Evolutionary conservation across 768 basidiomycete genomes (phyloP), one percentile per base, ranked within the genome.

Genomic region (Psilocybe tampanensis): DNA sequence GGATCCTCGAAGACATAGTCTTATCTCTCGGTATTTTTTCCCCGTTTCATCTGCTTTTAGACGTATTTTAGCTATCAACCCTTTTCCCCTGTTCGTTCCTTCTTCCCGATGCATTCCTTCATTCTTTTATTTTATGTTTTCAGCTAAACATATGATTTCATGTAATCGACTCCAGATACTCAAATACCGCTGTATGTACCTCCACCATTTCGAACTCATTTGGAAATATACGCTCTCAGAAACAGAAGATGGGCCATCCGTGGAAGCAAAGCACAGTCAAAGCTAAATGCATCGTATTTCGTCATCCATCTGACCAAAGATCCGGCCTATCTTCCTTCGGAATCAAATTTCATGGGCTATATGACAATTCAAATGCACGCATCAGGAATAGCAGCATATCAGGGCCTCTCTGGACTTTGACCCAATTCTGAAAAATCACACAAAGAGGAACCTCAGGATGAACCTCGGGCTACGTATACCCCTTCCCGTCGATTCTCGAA

Each of bases 1-100:
- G 58, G 75, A 78, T 21, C 85, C 50, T 57, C 60, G 23, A 64
- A 61, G 33, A 56, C 59, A 41, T 56, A 56, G 55, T 39, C 23
- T 17, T 23, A 44, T 55, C 34, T 54, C 55, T 54, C 52, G 44
- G 33, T 51, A 49, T 55, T 42, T 55, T 44, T 19, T 56, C 34
- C 44, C 41, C 49, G 50, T 45, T 43, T 56, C 24, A 49, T 56
- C 41, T 33, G 5, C 19, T 34, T 26, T 45, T 60, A 24, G 21
- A 45, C 39, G 41, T 48, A 34, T 39, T 21, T 50, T 60, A 54
- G 44, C 48, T 47, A 22, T 49, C 32, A 18, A 42, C 51, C n/a
- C 22, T 45, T 34, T 24, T 9, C 18, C 29, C n/a, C 21, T 33
- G 18, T 19, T n/a, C n/a, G n/a, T n/a, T 15, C 6, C 29, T 2